Evolutionary conservation across 2,329 filamentous ascomycete genomes (phyloP).

Genomic region (Sporothrix brasiliensis): DNA sequence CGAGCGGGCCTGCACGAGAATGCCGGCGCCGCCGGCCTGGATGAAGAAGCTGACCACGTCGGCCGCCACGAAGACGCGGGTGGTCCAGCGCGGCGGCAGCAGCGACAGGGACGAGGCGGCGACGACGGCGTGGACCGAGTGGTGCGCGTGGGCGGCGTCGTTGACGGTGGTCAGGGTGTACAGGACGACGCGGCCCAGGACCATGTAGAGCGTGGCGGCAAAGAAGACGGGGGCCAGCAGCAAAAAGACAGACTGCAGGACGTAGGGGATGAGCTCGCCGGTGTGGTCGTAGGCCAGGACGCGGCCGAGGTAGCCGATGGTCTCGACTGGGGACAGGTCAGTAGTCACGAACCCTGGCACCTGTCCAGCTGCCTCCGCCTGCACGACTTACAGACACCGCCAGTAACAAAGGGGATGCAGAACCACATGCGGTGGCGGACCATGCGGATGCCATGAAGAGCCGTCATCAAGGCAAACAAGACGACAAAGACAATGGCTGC

Average conservation of each 20-base stretch:
- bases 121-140: neutral
- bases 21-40: conserved; percentile 50
- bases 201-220: conserved; percentile 57
- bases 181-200: conserved; percentile 50
- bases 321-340: conserved; percentile 24
- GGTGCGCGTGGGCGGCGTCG: conserved; percentile 2
- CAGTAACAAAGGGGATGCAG: conserved; percentile 33
- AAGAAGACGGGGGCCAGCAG: conserved; percentile 53
- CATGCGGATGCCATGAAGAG: neutral
- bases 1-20: neutral
- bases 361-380: no score
- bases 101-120: neutral
- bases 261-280: conserved; percentile 44
- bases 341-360: no score
- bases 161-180: conserved; percentile 38
- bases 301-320: conserved; percentile 30
- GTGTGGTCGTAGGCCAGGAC: conserved; percentile 41
- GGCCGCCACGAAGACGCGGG: conserved; percentile 58
- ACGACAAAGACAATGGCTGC: conserved; percentile 5
- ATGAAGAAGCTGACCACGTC: conserved; percentile 58
- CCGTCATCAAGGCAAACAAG: conserved; percentile 6
- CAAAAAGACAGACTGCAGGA: conserved; percentile 50
- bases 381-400: conserved; percentile 31
- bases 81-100: conserved; percentile 48
- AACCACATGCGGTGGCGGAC: conserved; percentile 28